These are phyloP conservation scores for Myriosclerotinia duriaeana DNA, from an alignment of 2,329 filamentous ascomycete species.

Conservation along the genomic window DNA sequence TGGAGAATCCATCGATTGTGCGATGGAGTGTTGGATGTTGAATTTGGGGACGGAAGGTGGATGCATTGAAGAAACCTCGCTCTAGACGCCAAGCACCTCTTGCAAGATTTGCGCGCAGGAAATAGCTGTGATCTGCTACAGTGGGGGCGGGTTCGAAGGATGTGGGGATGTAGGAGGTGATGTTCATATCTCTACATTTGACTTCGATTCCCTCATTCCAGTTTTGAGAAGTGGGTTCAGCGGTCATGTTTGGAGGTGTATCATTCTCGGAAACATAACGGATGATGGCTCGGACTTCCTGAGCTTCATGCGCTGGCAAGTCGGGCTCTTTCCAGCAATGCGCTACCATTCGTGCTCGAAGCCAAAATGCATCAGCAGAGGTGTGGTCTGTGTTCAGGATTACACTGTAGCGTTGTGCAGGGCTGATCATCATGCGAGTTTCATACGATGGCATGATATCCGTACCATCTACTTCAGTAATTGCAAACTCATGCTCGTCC, in stretches of 20 bases:
- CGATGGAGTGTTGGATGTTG: conserved; percentile 52
- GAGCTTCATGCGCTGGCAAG: conserved; percentile 45
- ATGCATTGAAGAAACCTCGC: conserved; percentile 58
- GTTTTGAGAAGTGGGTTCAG: conserved; percentile 41
- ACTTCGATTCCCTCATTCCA: conserved; percentile 46
- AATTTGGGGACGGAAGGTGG: conserved; percentile 52
- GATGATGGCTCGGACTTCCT: conserved; percentile 52
- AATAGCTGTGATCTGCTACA: conserved; percentile 52
- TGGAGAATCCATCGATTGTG: conserved; percentile 47
- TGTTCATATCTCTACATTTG: conserved; percentile 41
- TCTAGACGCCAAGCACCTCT: conserved; percentile 59
- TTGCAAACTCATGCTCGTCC: conserved; percentile 62
- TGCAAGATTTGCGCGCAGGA: conserved; percentile 57
- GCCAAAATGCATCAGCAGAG: conserved; percentile 57
- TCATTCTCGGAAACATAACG: conserved; percentile 43
- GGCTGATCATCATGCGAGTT: conserved; percentile 62
- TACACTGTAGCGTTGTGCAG: conserved; percentile 70
- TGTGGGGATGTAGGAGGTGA: conserved; percentile 48
- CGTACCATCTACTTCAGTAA: conserved; percentile 71
- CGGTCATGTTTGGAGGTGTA: conserved; percentile 14
- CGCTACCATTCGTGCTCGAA: conserved; percentile 61
- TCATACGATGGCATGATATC: conserved; percentile 60
- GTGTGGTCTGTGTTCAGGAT: conserved; percentile 61
- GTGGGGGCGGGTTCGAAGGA: conserved; percentile 46
- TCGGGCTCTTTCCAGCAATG: conserved; percentile 58